A percentile compares a stretch with the other conserved stretches of the same genome.
These are phyloP conservation scores for Diaporthe citri DNA, from an alignment of 2,329 filamentous ascomycete genomes.

Conservation along the genomic window DNA sequence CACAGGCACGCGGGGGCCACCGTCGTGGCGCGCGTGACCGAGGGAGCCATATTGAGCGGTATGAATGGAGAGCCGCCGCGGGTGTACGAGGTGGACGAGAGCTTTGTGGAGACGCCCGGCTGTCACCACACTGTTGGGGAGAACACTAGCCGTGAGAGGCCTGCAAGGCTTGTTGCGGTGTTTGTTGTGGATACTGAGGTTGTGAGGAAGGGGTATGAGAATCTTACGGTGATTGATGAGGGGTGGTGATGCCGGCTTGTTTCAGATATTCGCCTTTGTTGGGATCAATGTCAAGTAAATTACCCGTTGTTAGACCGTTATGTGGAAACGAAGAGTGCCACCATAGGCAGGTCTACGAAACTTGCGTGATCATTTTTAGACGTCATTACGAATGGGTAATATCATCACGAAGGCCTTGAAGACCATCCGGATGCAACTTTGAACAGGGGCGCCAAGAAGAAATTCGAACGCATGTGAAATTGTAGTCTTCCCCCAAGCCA, in stretches of 20 bases:
- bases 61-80: conserved; percentile 1
- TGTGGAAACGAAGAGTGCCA: not conserved
- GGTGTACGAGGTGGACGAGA: not conserved
- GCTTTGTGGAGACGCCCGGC: not conserved
- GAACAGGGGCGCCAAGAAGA: no score
- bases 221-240: conserved; percentile 3
- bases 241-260: not conserved
- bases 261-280: not conserved
- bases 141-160: not conserved
- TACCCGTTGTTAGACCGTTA: not conserved
- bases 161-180: not conserved
- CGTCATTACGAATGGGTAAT: not conserved
- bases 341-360: no score
- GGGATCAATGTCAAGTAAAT: not conserved
- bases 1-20: conserved; percentile 1
- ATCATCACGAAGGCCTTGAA: not conserved
- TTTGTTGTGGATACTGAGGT: conserved; percentile 7
- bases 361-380: not conserved
- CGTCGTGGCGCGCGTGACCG: not conserved
- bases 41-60: conserved; percentile 1
- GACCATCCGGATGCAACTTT: no score
- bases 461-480: not conserved
- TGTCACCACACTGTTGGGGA: not conserved
- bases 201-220: not conserved
- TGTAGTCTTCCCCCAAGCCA: not conserved